Conservation (phyloP, 768 basidiomycete species). For the Leccinum longicurvipes region DNA sequence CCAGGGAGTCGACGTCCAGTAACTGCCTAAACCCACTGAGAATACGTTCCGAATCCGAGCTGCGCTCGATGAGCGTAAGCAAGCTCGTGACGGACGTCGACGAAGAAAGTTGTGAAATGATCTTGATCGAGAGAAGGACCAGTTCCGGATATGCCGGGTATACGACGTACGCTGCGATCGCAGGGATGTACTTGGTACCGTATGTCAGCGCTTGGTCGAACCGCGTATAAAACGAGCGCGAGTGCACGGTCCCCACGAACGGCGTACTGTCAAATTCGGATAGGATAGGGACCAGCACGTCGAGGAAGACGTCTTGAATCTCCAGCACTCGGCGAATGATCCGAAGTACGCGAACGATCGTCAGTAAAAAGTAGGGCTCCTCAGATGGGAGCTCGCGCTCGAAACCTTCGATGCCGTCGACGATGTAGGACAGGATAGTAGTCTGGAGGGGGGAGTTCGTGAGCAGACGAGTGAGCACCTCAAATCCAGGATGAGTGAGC, state of each 20-base stretch:
- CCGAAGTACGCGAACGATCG: conserved; percentile 76
- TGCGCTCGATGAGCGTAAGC: conserved; percentile 74
- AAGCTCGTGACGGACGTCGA: conserved; percentile 70
- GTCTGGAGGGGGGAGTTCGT: conserved; percentile 69
- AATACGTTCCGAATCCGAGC: conserved; percentile 82
- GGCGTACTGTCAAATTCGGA: conserved; percentile 58
- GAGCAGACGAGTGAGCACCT: conserved; percentile 76
- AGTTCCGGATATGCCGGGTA: conserved; percentile 72
- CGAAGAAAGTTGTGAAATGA: conserved; percentile 62
- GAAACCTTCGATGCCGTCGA: conserved; percentile 76
- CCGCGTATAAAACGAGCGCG: conserved; percentile 66
- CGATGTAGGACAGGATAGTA: conserved; percentile 73
- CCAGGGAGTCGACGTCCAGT: conserved; percentile 57
- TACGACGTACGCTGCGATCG: conserved; percentile 74
- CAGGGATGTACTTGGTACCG: conserved; percentile 67
- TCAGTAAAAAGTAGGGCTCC: conserved; percentile 66
- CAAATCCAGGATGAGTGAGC: conserved; percentile 81
- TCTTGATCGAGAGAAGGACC: conserved; percentile 73
- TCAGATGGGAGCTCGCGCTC: conserved; percentile 67
- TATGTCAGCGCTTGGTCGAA: conserved; percentile 76
- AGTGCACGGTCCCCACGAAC: conserved; percentile 51
- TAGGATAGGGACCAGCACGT: conserved; percentile 78
- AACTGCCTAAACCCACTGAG: conserved; percentile 71
- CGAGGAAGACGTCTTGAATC: conserved; percentile 85
- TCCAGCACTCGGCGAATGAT: conserved; percentile 80